phyloP scores from a whole-genome alignment of 2,329 filamentous ascomycete species.

The Diatrype stigma region DNA sequence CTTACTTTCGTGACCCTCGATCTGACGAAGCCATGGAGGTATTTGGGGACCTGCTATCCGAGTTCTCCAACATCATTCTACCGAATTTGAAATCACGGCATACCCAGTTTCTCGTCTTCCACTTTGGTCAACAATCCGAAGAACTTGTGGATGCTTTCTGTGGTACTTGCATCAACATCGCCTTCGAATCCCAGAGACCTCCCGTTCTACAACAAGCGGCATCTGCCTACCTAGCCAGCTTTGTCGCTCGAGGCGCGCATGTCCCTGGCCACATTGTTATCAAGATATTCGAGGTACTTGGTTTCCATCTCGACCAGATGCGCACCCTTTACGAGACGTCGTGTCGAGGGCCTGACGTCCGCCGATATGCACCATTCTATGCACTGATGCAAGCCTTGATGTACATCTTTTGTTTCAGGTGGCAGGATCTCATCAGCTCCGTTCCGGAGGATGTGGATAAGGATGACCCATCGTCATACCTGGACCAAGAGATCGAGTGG shows the following conservation, averaged over 20 bases:
- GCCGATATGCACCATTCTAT: constrained; percentile 81
- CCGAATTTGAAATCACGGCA: constrained; percentile 90
- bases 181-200: constrained; percentile 66
- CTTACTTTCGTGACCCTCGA: constrained; percentile 65
- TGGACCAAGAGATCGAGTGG: constrained; percentile 74
- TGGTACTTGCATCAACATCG: constrained; percentile 68
- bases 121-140: constrained; percentile 82
- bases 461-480: constrained; percentile 56
- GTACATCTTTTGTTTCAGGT: constrained; percentile 97
- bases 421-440: constrained; percentile 77
- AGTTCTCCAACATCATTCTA: constrained; percentile 84
- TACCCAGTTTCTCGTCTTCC: constrained; percentile 92
- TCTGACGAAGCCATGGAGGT: constrained; percentile 65
- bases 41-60: constrained; percentile 75
- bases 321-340: constrained; percentile 66
- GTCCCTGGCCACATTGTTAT: constrained; percentile 74
- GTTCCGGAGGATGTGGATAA: constrained; percentile 57
- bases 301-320: constrained; percentile 71
- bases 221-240: constrained; percentile 89
- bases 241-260: constrained; percentile 84
- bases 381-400: constrained; percentile 82
- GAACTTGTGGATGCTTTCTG: constrained; percentile 79
- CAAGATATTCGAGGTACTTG: constrained; percentile 75
- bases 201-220: constrained; percentile 77
- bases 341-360: constrained; percentile 81